Evolutionary conservation across 257 asterid species (phyloP).

Genomic region (Solanum arcanum): DNA sequence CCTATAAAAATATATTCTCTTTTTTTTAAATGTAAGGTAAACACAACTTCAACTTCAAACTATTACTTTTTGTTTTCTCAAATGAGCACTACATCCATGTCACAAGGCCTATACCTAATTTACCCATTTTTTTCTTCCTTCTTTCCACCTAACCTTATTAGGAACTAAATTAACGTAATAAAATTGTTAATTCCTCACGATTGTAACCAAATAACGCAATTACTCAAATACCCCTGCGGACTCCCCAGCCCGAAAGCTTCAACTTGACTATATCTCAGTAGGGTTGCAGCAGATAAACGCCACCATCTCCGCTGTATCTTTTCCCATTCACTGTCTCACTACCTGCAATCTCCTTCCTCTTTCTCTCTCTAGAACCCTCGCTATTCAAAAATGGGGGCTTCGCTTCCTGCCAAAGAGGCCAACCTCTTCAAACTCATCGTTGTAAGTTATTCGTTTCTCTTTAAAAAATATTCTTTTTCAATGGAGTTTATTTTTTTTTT

Average conservation of each 20-base stretch:
- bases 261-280: slow-evolving; percentile 22
- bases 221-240: neutral
- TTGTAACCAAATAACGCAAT: neutral
- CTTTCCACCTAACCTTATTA: neutral
- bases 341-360: neutral
- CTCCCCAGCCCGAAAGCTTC: neutral
- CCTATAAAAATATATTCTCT: neutral
- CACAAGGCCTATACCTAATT: neutral
- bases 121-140: neutral
- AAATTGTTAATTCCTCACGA: neutral
- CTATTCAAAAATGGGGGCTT: slow-evolving; percentile 57
- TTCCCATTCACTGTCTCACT: slow-evolving; percentile 4
- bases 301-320: slow-evolving; percentile 27
- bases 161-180: neutral
- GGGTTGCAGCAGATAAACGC: slow-evolving; percentile 94
- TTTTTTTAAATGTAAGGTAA: neutral
- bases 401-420: slow-evolving; percentile 97
- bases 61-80: too few species aligned
- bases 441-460: slow-evolving; percentile 40
- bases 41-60: neutral
- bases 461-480: neutral
- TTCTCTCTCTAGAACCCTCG: neutral
- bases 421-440: slow-evolving; percentile 98
- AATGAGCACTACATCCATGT: too few species aligned
- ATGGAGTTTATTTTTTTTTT: neutral